Evolutionary conservation across 2,329 filamentous ascomycete species (phyloP).

Genomic region (Neoarthrinium moseri): DNA sequence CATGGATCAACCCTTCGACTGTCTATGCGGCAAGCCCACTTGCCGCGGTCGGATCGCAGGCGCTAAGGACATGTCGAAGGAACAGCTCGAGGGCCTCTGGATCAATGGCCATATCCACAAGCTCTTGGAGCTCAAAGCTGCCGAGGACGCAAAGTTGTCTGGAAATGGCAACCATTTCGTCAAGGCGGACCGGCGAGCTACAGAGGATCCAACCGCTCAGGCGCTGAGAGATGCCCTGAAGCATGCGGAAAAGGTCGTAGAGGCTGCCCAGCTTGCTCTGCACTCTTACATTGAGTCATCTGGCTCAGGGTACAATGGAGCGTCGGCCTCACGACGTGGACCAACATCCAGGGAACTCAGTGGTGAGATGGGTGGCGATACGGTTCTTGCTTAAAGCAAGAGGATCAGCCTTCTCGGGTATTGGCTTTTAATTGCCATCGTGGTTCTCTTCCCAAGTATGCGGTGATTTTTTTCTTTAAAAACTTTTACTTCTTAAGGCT

Average conservation of each 20-base stretch:
- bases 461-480: neutral
- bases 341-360: slow-evolving; percentile 54
- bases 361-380: slow-evolving; percentile 64
- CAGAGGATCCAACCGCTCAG: slow-evolving; percentile 36
- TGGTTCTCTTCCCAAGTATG: neutral
- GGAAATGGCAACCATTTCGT: slow-evolving; percentile 13
- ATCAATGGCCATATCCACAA: slow-evolving; percentile 61
- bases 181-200: neutral
- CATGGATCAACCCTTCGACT: slow-evolving; percentile 72
- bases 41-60: slow-evolving; percentile 65
- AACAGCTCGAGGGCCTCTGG: slow-evolving; percentile 57
- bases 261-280: slow-evolving; percentile 43
- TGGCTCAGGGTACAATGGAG: slow-evolving; percentile 6
- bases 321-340: slow-evolving; percentile 33
- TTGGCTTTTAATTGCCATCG: neutral
- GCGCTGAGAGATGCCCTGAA: slow-evolving; percentile 42
- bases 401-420: no score
- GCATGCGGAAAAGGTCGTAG: slow-evolving; percentile 46
- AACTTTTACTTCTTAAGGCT: neutral
- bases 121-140: slow-evolving; percentile 44
- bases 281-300: slow-evolving; percentile 31
- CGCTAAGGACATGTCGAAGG: slow-evolving; percentile 56
- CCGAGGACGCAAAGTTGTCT: slow-evolving; percentile 16
- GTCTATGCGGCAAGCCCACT: slow-evolving; percentile 54
- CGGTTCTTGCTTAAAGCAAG: slow-evolving; percentile 25